Conservation (phyloP, 441 rosid species). For the Populus tomentosa region DNA sequence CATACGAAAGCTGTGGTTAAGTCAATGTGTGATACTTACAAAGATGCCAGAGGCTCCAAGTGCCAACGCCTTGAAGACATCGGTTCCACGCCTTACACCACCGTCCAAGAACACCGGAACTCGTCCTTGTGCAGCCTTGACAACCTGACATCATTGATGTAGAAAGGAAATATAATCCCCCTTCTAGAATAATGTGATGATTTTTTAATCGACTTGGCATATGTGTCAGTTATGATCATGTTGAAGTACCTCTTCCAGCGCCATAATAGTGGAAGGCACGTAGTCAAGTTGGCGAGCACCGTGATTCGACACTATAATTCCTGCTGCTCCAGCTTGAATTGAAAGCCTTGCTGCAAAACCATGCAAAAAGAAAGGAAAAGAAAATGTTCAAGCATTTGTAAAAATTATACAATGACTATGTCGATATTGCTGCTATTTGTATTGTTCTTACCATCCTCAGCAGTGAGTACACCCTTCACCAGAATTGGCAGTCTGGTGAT, state of each 20-base stretch:
- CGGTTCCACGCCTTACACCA: conserved; percentile 79
- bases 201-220: background rate
- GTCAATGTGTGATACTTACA: conserved; percentile 37
- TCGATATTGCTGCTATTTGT: background rate
- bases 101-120: conserved; percentile 79
- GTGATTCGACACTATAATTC: conserved; percentile 43
- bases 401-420: background rate
- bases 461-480: conserved; percentile 71
- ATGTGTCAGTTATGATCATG: background rate
- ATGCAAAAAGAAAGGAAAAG: background rate
- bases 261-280: conserved; percentile 35
- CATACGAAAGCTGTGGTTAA: background rate
- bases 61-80: conserved; percentile 87
- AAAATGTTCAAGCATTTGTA: background rate
- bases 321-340: conserved; percentile 37
- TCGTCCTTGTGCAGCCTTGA: conserved; percentile 56
- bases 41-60: conserved; percentile 80
- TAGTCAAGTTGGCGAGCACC: conserved; percentile 48
- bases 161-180: background rate
- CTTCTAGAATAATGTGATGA: background rate
- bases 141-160: conserved; percentile 39
- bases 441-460: conserved; percentile 54
- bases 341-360: conserved; percentile 34
- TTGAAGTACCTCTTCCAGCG: conserved; percentile 36
- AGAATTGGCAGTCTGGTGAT: conserved; percentile 72